These are phyloP conservation scores for Ceratobasidium sp. DNA, from an alignment of 1,284 basidiomycete species.

Conservation along the genomic window DNA sequence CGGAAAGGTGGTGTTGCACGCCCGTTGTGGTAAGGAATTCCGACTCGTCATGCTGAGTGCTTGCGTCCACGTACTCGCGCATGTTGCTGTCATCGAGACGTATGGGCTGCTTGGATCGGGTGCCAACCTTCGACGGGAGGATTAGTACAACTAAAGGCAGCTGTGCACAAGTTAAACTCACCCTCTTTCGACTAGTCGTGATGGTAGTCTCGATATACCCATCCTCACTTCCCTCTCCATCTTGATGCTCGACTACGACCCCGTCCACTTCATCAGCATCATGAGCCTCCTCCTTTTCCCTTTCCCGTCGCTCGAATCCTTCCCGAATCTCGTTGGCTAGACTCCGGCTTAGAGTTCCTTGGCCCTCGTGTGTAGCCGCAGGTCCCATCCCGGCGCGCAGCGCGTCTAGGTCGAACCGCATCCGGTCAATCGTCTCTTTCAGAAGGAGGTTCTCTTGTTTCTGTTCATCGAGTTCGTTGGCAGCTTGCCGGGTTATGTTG, in stretches of 20 bases:
- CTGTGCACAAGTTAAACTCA: conserved; percentile 56
- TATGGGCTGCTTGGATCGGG: conserved; percentile 61
- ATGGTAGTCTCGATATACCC: conserved; percentile 69
- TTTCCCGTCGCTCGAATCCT: conserved; percentile 61
- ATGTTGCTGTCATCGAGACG: conserved; percentile 67
- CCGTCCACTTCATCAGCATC: conserved; percentile 48
- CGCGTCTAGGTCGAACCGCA: conserved; percentile 92
- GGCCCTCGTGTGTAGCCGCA: conserved; percentile 57
- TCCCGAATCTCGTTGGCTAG: conserved; percentile 83
- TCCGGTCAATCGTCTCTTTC: conserved; percentile 92
- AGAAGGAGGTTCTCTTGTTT: conserved; percentile 91
- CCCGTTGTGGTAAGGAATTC: conserved; percentile 61
- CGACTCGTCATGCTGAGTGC: conserved; percentile 71
- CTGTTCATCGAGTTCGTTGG: conserved; percentile 82
- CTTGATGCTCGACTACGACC: conserved; percentile 56
- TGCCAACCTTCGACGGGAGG: conserved; percentile 69
- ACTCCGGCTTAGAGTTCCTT: conserved; percentile 76
- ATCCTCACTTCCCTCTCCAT: conserved; percentile 68
- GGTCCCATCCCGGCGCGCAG: conserved; percentile 68
- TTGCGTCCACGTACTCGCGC: conserved; percentile 73
- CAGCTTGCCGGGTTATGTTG: conserved; percentile 72
- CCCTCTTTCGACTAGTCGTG: conserved; percentile 80
- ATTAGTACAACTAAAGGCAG: conserved; percentile 34
- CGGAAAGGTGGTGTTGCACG: conserved; percentile 55
- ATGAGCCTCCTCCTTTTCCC: conserved; percentile 59